These are phyloP conservation scores for Limnanthes douglasii DNA, from an alignment of 345 rosid genomes.

Conservation along the genomic window DNA sequence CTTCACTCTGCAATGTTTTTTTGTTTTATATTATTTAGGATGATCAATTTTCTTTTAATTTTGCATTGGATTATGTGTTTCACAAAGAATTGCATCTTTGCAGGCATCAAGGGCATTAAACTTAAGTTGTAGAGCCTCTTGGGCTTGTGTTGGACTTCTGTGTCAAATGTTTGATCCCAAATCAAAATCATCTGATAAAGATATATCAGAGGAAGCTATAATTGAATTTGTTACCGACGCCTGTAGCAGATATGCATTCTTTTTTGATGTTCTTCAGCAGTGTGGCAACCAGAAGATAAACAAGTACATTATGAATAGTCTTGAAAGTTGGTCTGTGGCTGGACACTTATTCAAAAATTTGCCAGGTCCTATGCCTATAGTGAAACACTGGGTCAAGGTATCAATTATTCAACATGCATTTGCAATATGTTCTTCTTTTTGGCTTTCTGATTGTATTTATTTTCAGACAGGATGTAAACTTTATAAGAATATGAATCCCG, in stretches of 20 bases:
- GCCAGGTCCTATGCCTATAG: slow-evolving; percentile 53
- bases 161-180: slow-evolving; percentile 25
- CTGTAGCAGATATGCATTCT: slow-evolving; percentile 43
- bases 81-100: too few relatives aligned
- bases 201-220: slow-evolving; percentile 35
- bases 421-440: slow-evolving; percentile 8
- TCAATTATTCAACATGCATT: slow-evolving; percentile 6
- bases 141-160: slow-evolving; percentile 40
- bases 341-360: slow-evolving; percentile 25
- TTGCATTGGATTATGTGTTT: background rate
- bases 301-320: slow-evolving; percentile 23
- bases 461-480: slow-evolving; percentile 45
- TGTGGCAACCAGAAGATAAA: slow-evolving; percentile 25
- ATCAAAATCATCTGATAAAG: slow-evolving; percentile 14
- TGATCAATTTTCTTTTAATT: too few relatives aligned
- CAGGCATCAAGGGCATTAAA: slow-evolving; percentile 72
- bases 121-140: slow-evolving; percentile 61
- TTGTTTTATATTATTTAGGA: too few relatives aligned
- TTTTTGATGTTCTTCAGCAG: slow-evolving; percentile 63
- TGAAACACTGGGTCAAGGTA: slow-evolving; percentile 96
- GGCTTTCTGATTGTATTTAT: slow-evolving; percentile 15
- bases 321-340: slow-evolving; percentile 61
- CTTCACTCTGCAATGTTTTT: too few relatives aligned
- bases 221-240: slow-evolving; percentile 39
- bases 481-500: slow-evolving; percentile 17